Evolutionary conservation across 495 filamentous ascomycete genomes (phyloP).

Genomic region (Amphirosellinia nigrospora): DNA sequence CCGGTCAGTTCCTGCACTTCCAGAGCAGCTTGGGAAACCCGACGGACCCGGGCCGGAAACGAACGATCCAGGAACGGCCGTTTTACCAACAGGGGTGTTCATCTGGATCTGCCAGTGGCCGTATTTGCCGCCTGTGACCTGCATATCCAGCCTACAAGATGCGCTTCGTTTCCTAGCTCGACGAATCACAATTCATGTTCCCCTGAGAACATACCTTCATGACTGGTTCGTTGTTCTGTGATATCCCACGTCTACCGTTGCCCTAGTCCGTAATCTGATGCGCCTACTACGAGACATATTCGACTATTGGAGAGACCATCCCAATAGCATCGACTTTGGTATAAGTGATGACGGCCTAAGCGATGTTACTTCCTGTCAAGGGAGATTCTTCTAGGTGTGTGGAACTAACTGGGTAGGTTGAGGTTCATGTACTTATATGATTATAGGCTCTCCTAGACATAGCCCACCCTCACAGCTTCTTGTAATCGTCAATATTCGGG

Average conservation of each 20-base stretch:
- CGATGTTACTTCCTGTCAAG: slow-evolving; percentile 14
- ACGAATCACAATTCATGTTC: background rate
- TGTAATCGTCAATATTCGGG: background rate
- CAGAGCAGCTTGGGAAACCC: background rate
- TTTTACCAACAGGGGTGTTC: background rate
- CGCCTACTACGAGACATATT: background rate
- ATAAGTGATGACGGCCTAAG: background rate
- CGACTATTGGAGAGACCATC: slow-evolving; percentile 1
- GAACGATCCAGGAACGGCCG: slow-evolving; percentile 19
- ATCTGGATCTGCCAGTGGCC: slow-evolving; percentile 12
- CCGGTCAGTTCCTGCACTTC: background rate
- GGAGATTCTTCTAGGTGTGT: background rate
- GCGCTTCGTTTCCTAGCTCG: slow-evolving; percentile 10
- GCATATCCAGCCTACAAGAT: slow-evolving; percentile 5
- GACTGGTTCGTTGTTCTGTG: slow-evolving; percentile 11
- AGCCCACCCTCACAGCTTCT: background rate
- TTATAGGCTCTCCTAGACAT: background rate
- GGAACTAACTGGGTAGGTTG: background rate
- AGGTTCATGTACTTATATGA: slow-evolving; percentile 11
- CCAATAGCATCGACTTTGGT: background rate
- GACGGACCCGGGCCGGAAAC: background rate
- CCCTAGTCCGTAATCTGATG: slow-evolving; percentile 10
- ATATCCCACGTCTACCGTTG: background rate
- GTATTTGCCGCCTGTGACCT: slow-evolving; percentile 19
- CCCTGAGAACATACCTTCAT: background rate